Evolutionary conservation across 1,284 basidiomycete genomes (phyloP).

Genomic region (Caloboletus firmus): DNA sequence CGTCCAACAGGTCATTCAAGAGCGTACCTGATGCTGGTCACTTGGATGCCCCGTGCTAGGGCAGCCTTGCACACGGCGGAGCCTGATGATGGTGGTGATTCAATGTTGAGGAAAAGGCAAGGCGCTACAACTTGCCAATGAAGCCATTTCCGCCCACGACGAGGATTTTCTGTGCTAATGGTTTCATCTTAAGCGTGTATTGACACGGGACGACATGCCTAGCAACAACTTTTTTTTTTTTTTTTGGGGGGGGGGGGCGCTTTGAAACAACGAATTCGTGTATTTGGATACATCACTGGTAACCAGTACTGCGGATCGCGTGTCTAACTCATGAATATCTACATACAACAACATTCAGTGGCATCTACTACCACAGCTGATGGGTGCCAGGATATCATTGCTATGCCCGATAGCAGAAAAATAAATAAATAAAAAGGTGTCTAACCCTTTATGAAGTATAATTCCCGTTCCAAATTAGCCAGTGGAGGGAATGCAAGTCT

Average conservation of each 20-base stretch:
- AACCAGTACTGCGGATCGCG: constrained; percentile 10
- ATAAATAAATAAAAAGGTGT: constrained; percentile 5
- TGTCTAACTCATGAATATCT: constrained; percentile 15
- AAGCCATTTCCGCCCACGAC: constrained; percentile 96
- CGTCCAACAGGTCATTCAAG: background rate
- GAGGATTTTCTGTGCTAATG: constrained; percentile 61
- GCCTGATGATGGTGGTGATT: constrained; percentile 56
- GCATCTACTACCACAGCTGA: constrained; percentile 7
- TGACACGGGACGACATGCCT: background rate
- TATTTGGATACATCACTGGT: constrained; percentile 6
- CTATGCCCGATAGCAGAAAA: constrained; percentile 17
- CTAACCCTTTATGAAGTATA: background rate
- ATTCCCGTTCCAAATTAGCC: constrained; percentile 9
- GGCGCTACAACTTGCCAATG: constrained; percentile 56
- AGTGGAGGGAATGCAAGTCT: constrained; percentile 13
- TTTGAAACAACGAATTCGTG: background rate
- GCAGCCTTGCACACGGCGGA: constrained; percentile 90
- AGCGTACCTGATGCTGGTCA: constrained; percentile 82
- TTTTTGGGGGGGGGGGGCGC: no score
- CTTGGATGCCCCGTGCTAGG: constrained; percentile 79
- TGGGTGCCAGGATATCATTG: background rate
- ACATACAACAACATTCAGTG: constrained; percentile 18
- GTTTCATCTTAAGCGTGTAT: constrained; percentile 32
- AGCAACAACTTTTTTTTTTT: no score
- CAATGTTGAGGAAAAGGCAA: background rate